Evolutionary conservation across 129 eudicot genomes (phyloP).

Genomic region (Pulicaria dysenterica): DNA sequence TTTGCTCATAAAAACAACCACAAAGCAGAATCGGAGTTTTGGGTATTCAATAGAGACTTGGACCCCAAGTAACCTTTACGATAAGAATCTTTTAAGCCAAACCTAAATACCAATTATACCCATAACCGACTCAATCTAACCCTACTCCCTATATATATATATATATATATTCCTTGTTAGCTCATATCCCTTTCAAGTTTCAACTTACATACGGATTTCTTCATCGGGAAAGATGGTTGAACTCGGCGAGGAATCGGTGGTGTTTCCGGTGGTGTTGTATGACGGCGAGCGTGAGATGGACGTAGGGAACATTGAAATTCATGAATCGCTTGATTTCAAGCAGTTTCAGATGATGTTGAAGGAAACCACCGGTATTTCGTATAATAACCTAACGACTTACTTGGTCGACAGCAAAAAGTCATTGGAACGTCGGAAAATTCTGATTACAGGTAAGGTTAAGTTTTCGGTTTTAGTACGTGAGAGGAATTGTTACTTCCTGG

Average conservation of each 20-base stretch:
- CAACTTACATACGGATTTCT: not conserved
- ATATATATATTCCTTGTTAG: constrained; percentile 22
- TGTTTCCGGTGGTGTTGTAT: constrained; percentile 51
- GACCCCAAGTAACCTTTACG: too few species aligned
- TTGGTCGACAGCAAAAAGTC: constrained; percentile 37
- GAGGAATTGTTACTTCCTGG: constrained; percentile 53
- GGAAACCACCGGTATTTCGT: constrained; percentile 66
- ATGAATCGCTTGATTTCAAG: constrained; percentile 53
- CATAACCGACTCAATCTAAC: constrained; percentile 51
- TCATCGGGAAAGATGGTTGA: constrained; percentile 41
- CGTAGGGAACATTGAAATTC: constrained; percentile 47
- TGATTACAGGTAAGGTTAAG: constrained; percentile 66
- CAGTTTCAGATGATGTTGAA: constrained; percentile 51
- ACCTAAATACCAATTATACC: constrained; percentile 26
- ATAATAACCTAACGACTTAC: constrained; percentile 65
- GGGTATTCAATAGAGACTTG: not conserved
- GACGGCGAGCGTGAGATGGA: constrained; percentile 63
- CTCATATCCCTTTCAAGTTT: constrained; percentile 22
- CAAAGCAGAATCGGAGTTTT: constrained; percentile 24
- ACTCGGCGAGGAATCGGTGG: constrained; percentile 38
- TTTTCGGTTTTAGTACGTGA: constrained; percentile 42
- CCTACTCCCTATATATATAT: too few species aligned
- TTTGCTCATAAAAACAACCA: constrained; percentile 23
- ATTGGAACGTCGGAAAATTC: constrained; percentile 44
- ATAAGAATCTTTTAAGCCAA: constrained; percentile 12